Base-by-base conservation (phyloP, 2,329 filamentous ascomycete species). In the Magnaporthiopsis incrustans region DNA sequence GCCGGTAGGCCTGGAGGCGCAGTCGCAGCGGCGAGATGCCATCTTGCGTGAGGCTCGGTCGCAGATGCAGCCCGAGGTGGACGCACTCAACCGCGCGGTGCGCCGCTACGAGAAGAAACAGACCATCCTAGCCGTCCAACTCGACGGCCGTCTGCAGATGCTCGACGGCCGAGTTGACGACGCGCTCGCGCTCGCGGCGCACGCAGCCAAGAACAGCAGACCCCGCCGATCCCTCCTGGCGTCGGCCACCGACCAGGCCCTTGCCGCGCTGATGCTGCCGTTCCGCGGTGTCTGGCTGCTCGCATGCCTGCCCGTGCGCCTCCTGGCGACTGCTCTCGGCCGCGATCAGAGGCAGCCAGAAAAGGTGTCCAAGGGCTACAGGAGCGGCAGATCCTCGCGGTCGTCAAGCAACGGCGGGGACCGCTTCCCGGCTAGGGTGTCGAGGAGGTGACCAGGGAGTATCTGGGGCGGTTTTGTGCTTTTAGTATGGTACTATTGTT, bases 81-180 rank as follows among this genome's bases (percentile, higher is more conserved):
- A 97, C 70, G 91, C 92, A 0, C 79, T 98, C 38, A 95, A 92
- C 70, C 88, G 94, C 60, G 93, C 94, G 4, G 89, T 98, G 59
- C 85, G 94, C 26, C 87, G 92, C 50, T 97, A 97, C 70, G 94
- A 98, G 77, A 97, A 96, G 77, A 90, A 92, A 70, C 87, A 89
- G 5, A 89, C 89, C 0, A 80, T 93, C 10, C 83, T 92, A 33
- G 84, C 90, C 12, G 82, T 89, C 64, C 89, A 94, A 71, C 91
- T 88, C 3, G 92, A 97, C 68, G 84, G 87, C 11, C 85, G 89
- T 30, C 84, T 97, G 65, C 83, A 85, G 57, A 83, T 86, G 26
- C 79, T 97, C 5, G 90, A 96, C 67, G 79, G 81, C 0, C 83
- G 89, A 50, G 75, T 96, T 18, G 85, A 88, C 66, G 92, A 97